Evolutionary conservation across 306 rosid species (phyloP).

Genomic region (Dryas alaskensis): DNA sequence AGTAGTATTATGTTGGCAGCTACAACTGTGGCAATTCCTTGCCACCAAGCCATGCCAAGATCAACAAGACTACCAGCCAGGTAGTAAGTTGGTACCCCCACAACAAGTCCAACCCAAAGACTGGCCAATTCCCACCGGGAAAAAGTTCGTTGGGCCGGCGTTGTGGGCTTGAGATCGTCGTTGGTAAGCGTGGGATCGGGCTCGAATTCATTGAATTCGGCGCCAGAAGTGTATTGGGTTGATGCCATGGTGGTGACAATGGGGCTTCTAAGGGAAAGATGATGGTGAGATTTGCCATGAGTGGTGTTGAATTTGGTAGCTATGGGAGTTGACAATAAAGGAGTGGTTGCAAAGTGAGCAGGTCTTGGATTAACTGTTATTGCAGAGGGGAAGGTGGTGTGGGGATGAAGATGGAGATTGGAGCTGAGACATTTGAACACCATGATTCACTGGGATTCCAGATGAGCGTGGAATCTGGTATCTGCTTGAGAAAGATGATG

Average conservation of each 20-base stretch:
- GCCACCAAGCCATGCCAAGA: slow-evolving; percentile 99
- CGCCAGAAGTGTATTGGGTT: slow-evolving; percentile 5
- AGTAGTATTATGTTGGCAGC: slow-evolving; percentile 55
- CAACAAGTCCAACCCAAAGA: slow-evolving; percentile 85
- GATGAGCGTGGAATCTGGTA: slow-evolving; percentile 12
- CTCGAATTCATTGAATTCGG: slow-evolving; percentile 22
- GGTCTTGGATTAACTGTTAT: slow-evolving; percentile 13
- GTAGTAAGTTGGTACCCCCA: slow-evolving; percentile 87
- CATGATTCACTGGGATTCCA: slow-evolving; percentile 31
- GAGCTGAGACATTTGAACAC: slow-evolving; percentile 34
- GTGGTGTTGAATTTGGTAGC: slow-evolving; percentile 8
- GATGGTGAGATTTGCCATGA: slow-evolving; percentile 9
- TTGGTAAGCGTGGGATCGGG: slow-evolving; percentile 53
- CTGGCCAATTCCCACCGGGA: slow-evolving; percentile 66
- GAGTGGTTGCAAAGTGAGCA: slow-evolving; percentile 15
- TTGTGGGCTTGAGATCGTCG: slow-evolving; percentile 78
- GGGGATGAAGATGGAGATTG: slow-evolving; percentile 33
- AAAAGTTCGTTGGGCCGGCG: slow-evolving; percentile 47
- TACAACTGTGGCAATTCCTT: slow-evolving; percentile 80
- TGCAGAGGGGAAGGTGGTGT: slow-evolving; percentile 22
- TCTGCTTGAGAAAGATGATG: slow-evolving; percentile 25
- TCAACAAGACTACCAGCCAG: slow-evolving; percentile 87
- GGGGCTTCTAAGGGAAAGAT: slow-evolving; percentile 19
- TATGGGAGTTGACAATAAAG: background rate
- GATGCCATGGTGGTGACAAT: slow-evolving; percentile 27